phyloP scores from a whole-genome alignment of 805 yeast species.

The Naumovozyma baii region DNA sequence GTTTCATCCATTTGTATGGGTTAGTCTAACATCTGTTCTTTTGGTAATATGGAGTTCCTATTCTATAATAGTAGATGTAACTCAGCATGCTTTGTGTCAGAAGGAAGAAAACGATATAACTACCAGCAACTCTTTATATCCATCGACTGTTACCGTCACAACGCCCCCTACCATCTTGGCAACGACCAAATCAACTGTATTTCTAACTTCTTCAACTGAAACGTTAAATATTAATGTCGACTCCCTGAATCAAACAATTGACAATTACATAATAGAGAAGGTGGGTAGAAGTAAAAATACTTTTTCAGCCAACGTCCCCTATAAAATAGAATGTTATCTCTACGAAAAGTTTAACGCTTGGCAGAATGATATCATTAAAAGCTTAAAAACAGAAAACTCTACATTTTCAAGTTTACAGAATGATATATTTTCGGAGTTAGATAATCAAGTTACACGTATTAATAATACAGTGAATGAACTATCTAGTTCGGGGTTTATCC shows the following conservation, averaged over 20 bases:
- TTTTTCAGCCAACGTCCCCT: neutral
- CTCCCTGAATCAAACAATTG: neutral
- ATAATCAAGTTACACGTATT: slow-evolving; percentile 1
- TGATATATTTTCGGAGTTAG: neutral
- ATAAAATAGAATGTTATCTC: neutral
- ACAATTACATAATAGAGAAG: neutral
- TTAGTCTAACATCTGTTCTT: slow-evolving; percentile 5
- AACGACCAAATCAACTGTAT: neutral
- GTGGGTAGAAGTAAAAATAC: neutral
- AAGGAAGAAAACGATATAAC: no score
- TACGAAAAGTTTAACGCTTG: neutral
- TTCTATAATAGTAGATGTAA: slow-evolving; percentile 1
- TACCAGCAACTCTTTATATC: no score
- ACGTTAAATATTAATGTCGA: neutral
- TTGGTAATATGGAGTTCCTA: slow-evolving; percentile 9
- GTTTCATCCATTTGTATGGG: slow-evolving; percentile 10
- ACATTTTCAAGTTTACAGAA: slow-evolving; percentile 1
- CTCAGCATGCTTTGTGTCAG: no score
- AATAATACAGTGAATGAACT: slow-evolving; percentile 2
- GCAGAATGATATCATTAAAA: neutral
- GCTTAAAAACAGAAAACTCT: slow-evolving; percentile 1
- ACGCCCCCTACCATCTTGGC: neutral
- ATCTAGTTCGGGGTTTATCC: neutral
- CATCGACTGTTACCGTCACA: neutral
- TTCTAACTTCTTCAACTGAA: slow-evolving; percentile 3